Percentiles rank a stretch among this genome's conserved stretches.
phyloP scores from a whole-genome alignment of 306 rosid species.

The Macrotyloma uniflorum region DNA sequence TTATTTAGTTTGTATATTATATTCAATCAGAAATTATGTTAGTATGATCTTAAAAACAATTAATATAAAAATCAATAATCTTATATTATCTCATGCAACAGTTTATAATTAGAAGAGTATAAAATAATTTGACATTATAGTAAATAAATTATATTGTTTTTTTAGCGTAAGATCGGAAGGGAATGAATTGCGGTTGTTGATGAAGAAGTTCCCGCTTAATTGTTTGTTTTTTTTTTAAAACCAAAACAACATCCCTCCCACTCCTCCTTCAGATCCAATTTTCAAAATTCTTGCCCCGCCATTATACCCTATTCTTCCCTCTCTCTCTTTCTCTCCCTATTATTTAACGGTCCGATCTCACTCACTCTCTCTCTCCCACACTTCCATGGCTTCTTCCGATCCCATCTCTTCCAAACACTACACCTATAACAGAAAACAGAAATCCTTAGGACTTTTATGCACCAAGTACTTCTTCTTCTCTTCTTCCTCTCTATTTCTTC shows the following conservation, averaged over 20 bases:
- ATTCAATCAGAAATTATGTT: too few relatives aligned
- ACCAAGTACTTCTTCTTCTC: constrained; percentile 60
- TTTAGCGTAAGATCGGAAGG: too few relatives aligned
- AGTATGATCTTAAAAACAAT: too few relatives aligned
- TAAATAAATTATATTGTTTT: too few relatives aligned
- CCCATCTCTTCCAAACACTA: constrained; percentile 48
- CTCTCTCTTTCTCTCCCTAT: not conserved
- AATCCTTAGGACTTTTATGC: constrained; percentile 86
- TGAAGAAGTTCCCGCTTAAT: not conserved
- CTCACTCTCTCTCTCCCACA: not conserved
- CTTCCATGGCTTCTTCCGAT: constrained; percentile 49
- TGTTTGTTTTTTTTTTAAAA: not conserved
- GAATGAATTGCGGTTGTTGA: not conserved
- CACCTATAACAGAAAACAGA: constrained; percentile 64
- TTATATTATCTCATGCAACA: too few relatives aligned
- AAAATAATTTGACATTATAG: too few relatives aligned
- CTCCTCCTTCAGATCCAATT: constrained; percentile 23
- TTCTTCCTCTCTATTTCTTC: not conserved
- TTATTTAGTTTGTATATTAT: too few relatives aligned
- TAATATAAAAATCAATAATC: too few relatives aligned
- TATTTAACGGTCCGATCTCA: too few relatives aligned
- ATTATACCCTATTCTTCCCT: not conserved
- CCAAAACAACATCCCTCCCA: constrained; percentile 22
- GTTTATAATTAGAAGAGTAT: too few relatives aligned
- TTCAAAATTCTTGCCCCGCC: constrained; percentile 63